Evolutionary conservation across 805 yeast genomes (phyloP), one percentile per base, ranked within the genome.

Genomic region (Yueomyces sp.): DNA sequence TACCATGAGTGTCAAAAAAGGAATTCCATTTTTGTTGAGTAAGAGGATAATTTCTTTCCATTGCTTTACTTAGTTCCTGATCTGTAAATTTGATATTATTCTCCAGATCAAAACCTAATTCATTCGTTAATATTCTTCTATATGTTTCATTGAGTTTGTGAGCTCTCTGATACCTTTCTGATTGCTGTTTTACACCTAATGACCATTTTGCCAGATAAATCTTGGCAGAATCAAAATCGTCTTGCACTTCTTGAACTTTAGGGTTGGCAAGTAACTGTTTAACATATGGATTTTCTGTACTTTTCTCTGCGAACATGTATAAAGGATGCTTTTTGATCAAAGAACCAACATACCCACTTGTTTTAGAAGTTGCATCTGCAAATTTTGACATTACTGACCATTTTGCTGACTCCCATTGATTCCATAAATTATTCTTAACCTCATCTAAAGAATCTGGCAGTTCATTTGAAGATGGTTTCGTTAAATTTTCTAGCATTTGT

Each of bases 171-270:
- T 69, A 61, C 44, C 76, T 73, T 51, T 78, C 87, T 2, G 95
- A 92, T 59, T 90, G 94, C 53, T 87, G 88, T 52, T 90, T 92
- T 7, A 92, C 92, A 30, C 85, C 85, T 52, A 85, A 73, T 0
- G 97, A 96, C 97, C 97, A 92, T 65, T 87, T 88, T 4, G 97
- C 97, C 46, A 90, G 68, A 59, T 86, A 90, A 3, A 87, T 82
- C 43, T 88, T 74, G 0, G 97, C 97, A 42, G 90, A 79, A 56
- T 88, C 97, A 57, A 88, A 92, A 49, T 90, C 97, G 49, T 85
- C 57, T 45, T 92, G 85, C 28, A 90, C 75, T 44, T 72, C 76
- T 52, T 72, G 73, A 9, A 90, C 94, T 53, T 85, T 94, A 0
- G 95, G 92, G 49, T 80, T 79, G 44, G 68, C 72, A 38, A 90